These are phyloP conservation scores for Candida pseudofarinosa DNA, from an alignment of 805 yeast genomes.

Conservation along the genomic window DNA sequence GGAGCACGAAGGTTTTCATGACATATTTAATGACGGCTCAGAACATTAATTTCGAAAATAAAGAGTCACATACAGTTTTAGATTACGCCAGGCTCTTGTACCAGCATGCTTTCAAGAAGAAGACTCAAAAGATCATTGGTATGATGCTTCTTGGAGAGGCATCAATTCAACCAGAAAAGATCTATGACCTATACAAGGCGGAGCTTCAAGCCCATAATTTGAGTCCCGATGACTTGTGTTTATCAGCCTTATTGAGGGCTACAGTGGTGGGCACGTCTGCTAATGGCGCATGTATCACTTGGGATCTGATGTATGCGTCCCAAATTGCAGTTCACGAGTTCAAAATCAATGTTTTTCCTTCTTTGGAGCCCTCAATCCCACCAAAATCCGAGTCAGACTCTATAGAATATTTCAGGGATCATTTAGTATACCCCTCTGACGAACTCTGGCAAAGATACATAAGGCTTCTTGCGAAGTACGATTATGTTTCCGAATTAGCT, in stretches of 20 bases:
- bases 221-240: constrained; percentile 27
- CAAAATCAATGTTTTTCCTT: constrained; percentile 32
- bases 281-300: constrained; percentile 21
- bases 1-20: not conserved
- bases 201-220: constrained; percentile 14
- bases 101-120: constrained; percentile 14
- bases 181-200: constrained; percentile 24
- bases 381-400: constrained; percentile 10
- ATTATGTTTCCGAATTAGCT: constrained; percentile 46
- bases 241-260: constrained; percentile 47
- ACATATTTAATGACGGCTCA: not conserved
- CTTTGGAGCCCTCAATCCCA: not conserved
- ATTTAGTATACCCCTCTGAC: constrained; percentile 39
- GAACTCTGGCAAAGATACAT: constrained; percentile 53
- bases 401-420: constrained; percentile 8
- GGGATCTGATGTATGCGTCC: constrained; percentile 54
- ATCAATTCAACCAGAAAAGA: constrained; percentile 19
- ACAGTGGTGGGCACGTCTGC: constrained; percentile 25
- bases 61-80: not conserved
- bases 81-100: constrained; percentile 28
- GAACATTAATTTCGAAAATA: not conserved
- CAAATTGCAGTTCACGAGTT: constrained; percentile 61
- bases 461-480: constrained; percentile 42
- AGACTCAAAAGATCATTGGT: constrained; percentile 27
- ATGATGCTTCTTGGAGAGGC: constrained; percentile 36